Evolutionary conservation across 2,329 filamentous ascomycete species (phyloP).

Genomic region (Epichloe gansuensis): DNA sequence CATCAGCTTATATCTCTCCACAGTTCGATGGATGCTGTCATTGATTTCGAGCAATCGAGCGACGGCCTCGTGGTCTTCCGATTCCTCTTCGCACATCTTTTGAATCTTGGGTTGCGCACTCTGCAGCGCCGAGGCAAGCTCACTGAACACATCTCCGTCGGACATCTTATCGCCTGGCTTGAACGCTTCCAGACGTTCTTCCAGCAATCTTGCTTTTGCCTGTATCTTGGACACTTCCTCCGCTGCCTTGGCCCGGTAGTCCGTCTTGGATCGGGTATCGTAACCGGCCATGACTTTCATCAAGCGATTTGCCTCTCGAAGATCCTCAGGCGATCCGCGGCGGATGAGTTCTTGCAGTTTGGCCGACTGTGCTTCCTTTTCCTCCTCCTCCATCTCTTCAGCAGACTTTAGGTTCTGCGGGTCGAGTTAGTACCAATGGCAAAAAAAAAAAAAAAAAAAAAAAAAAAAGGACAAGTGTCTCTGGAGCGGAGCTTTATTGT

Average conservation of each 20-base stretch:
- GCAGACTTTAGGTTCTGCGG: constrained; percentile 80
- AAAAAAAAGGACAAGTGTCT: not conserved
- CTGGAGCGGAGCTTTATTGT: not conserved
- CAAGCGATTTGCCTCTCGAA: constrained; percentile 91
- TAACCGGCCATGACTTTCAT: constrained; percentile 99
- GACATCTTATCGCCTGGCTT: constrained; percentile 67
- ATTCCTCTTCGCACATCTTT: constrained; percentile 98
- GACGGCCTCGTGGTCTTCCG: constrained; percentile 90
- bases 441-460: too few species aligned
- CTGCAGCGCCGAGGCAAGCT: constrained; percentile 77
- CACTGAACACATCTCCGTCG: constrained; percentile 60
- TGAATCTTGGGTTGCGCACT: constrained; percentile 98
- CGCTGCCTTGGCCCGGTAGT: constrained; percentile 94
- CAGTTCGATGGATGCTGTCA: constrained; percentile 94
- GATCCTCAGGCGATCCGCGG: constrained; percentile 77
- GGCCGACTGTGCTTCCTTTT: constrained; percentile 87
- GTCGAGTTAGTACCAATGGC: constrained; percentile 16
- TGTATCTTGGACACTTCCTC: constrained; percentile 92
- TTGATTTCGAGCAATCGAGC: constrained; percentile 95
- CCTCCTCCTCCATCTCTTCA: constrained; percentile 98
- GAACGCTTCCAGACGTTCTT: constrained; percentile 83
- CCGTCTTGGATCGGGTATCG: constrained; percentile 89
- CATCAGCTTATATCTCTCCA: constrained; percentile 88
- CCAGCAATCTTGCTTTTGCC: constrained; percentile 82
- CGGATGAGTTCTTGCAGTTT: constrained; percentile 96